These are phyloP conservation scores for Lophiostoma macrostomum DNA, from an alignment of 495 filamentous ascomycete species.

Conservation along the genomic window DNA sequence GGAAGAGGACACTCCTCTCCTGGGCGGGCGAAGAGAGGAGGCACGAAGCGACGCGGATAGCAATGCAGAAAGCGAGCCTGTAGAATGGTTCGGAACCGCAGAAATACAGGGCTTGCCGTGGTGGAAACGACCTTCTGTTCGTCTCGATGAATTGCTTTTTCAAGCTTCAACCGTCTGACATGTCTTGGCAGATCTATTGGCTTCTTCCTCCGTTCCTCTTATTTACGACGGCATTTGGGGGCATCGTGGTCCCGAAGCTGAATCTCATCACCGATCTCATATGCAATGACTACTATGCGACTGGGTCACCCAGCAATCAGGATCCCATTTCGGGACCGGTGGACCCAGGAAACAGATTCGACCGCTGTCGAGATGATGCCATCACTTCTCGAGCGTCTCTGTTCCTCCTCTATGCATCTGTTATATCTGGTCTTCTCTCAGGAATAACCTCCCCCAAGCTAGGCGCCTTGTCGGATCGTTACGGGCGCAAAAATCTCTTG, in stretches of 20 bases:
- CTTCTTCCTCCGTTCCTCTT: slow-evolving; percentile 72
- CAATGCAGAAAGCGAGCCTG: background rate
- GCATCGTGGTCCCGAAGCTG: slow-evolving; percentile 71
- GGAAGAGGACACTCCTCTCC: slow-evolving; percentile 20
- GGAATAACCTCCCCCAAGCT: slow-evolving; percentile 78
- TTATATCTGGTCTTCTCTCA: slow-evolving; percentile 66
- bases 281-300: slow-evolving; percentile 74
- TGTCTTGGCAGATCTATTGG: slow-evolving; percentile 67
- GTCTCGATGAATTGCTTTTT: slow-evolving; percentile 27
- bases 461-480: slow-evolving; percentile 81
- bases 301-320: no score
- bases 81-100: slow-evolving; percentile 45
- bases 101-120: slow-evolving; percentile 66
- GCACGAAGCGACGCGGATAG: slow-evolving; percentile 1
- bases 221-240: slow-evolving; percentile 80
- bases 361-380: slow-evolving; percentile 68
- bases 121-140: slow-evolving; percentile 71
- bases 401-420: slow-evolving; percentile 70
- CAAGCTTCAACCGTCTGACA: slow-evolving; percentile 1
- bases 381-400: slow-evolving; percentile 72
- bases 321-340: slow-evolving; percentile 21
- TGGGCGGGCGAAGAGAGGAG: background rate
- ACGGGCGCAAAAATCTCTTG: slow-evolving; percentile 73
- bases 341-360: slow-evolving; percentile 48
- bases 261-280: slow-evolving; percentile 78